Percentiles rank a stretch among this genome's conserved stretches.
Conservation (phyloP, 169 alveolate species). For the Cryptosporidium ryanae region DNA sequence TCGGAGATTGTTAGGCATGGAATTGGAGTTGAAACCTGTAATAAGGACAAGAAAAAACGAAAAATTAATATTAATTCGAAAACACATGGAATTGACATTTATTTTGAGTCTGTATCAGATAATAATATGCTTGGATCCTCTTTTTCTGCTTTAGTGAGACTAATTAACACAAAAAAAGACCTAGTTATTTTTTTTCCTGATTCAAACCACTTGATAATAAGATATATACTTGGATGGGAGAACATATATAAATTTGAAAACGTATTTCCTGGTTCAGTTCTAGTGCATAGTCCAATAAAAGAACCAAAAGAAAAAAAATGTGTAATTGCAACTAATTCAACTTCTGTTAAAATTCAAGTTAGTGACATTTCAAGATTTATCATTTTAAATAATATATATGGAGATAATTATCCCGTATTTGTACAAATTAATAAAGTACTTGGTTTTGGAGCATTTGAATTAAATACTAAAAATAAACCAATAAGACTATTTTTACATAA, state of each 20-base stretch:
- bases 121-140: background rate
- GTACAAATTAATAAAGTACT: conserved; percentile 41
- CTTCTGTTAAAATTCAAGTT: conserved; percentile 1
- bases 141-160: conserved; percentile 11
- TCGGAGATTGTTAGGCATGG: background rate
- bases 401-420: background rate
- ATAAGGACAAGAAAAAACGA: background rate
- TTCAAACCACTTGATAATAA: background rate
- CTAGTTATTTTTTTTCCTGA: conserved; percentile 51
- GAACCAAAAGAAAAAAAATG: conserved; percentile 7
- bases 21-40: background rate
- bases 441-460: conserved; percentile 60
- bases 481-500: conserved; percentile 46
- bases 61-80: background rate
- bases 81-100: background rate
- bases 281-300: background rate
- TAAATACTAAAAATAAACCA: background rate
- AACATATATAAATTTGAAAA: conserved; percentile 14
- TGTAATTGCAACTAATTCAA: conserved; percentile 9
- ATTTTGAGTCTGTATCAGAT: conserved; percentile 13
- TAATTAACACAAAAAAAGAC: background rate
- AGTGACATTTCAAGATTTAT: too few relatives aligned
- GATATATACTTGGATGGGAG: conserved; percentile 53
- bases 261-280: conserved; percentile 22
- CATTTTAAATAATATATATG: background rate